Evolutionary conservation across 2,329 filamentous ascomycete species (phyloP).

Genomic region (Aureobasidium sp.): DNA sequence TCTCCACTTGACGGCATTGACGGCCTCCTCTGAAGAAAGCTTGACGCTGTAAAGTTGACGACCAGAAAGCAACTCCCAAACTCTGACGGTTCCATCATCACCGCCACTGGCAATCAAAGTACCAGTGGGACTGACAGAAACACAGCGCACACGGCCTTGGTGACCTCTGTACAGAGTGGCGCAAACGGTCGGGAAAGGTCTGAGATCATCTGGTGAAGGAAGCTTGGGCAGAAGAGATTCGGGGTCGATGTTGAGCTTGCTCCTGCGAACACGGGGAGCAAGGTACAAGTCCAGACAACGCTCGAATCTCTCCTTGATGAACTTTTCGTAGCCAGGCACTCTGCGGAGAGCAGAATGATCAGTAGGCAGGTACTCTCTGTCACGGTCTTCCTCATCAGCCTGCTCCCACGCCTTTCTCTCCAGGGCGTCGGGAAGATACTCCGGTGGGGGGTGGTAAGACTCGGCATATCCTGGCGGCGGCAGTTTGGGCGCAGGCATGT

Average conservation of each 20-base stretch:
- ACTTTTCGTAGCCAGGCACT: conserved; percentile 81
- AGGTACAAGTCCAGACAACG: conserved; percentile 91
- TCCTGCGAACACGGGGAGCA: conserved; percentile 82
- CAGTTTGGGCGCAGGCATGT: conserved; percentile 87
- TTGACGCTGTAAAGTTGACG: conserved; percentile 80
- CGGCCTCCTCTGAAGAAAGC: conserved; percentile 65
- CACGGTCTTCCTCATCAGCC: conserved; percentile 78
- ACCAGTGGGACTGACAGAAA: conserved; percentile 77
- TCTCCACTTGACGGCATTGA: conserved; percentile 83
- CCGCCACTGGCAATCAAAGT: conserved; percentile 84
- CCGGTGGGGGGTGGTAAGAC: conserved; percentile 90
- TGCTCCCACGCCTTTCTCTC: conserved; percentile 82
- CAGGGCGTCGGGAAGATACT: conserved; percentile 80
- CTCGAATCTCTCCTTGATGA: conserved; percentile 95
- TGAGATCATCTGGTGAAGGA: conserved; percentile 84
- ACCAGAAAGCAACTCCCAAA: conserved; percentile 82
- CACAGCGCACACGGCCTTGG: conserved; percentile 73
- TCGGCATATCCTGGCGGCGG: conserved; percentile 90
- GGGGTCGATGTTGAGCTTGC: conserved; percentile 93
- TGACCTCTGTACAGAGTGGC: conserved; percentile 84
- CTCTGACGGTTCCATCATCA: conserved; percentile 82
- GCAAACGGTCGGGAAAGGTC: conserved; percentile 87
- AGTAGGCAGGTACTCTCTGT: conserved; percentile 77
- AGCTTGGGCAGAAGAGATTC: conserved; percentile 86
- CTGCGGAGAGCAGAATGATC: conserved; percentile 77